Conservation (phyloP, 176 grass and related monocot species). For the Puya raimondii region DNA sequence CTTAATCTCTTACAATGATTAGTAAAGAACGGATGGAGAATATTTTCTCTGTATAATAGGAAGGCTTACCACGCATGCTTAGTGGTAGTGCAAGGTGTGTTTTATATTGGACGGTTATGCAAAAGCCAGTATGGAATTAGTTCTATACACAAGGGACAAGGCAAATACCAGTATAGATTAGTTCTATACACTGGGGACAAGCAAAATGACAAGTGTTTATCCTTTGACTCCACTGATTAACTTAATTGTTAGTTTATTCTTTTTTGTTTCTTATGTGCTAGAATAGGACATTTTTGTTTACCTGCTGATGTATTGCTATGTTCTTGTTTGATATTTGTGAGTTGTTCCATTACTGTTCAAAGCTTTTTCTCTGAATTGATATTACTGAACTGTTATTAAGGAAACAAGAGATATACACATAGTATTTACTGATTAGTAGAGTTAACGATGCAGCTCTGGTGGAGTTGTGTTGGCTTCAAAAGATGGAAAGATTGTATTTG, state of each 20-base stretch:
- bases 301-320: neutral
- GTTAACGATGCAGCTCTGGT: conserved; percentile 42
- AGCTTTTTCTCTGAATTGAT: neutral
- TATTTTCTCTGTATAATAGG: too few relatives aligned
- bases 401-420: neutral
- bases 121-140: too few relatives aligned
- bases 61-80: too few relatives aligned
- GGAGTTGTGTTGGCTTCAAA: conserved; percentile 78
- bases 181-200: too few relatives aligned
- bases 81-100: too few relatives aligned
- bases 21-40: too few relatives aligned
- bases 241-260: neutral
- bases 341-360: neutral
- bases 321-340: neutral
- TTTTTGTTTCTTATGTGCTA: neutral
- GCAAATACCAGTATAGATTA: too few relatives aligned
- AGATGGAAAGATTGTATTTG: conserved; percentile 81
- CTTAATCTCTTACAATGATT: too few relatives aligned
- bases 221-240: neutral
- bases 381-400: neutral
- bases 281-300: neutral
- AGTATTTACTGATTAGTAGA: conserved; percentile 9
- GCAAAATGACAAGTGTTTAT: neutral
- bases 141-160: too few relatives aligned
- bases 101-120: too few relatives aligned